Evolutionary conservation across 768 basidiomycete species (phyloP), one percentile per base, ranked within the genome.

Genomic region (Pluteus cervinus): DNA sequence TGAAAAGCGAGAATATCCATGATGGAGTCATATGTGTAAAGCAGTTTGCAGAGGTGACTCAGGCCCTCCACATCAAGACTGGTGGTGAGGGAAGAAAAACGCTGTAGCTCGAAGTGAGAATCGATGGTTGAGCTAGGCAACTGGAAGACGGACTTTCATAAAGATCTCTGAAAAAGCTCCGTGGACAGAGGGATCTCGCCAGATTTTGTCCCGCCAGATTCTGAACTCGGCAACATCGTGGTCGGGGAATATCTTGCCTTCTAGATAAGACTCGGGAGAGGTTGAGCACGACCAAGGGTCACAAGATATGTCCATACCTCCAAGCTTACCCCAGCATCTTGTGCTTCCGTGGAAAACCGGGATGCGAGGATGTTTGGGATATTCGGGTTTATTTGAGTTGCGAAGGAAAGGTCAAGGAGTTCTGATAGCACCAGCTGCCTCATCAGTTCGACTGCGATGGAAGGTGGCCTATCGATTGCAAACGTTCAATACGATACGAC

Each of bases 1-100:
- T 90, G 82, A 17, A 89, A 58, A 6, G 83, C 72, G 29, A 89
- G 47, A 31, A 86, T 71, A 48, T 89, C 86, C 14, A 90, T 57
- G 0, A 75, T 72, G 16, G 57, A 55, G 43, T 80, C 76, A 37
- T 76, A 67, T 10, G 66, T 61, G 44, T 74, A 79, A 7, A 90
- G 66, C 15, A 79, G 54, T 53, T 74, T 79, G 54, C 81, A 86
- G n/a, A 85, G 58, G 47, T 76, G 73, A 36, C 86, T 76, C 28
- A 89, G 61, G 11, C 75, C 58, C 53, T 88, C 86, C 4, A 84
- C 67, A 42, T 90, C 84, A 24, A 73, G 60, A 14, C 69, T 58
- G 20, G 61, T 61, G 7, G 73, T 63, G 16, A 75, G 65, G 6
- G 62, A 56, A n/a, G 63, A 57, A 49, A 86, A 82, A 24, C 75